Evolutionary conservation across 2,329 filamentous ascomycete genomes (phyloP), one percentile per base, ranked within the genome.

Genomic region (Alternaria longipes): DNA sequence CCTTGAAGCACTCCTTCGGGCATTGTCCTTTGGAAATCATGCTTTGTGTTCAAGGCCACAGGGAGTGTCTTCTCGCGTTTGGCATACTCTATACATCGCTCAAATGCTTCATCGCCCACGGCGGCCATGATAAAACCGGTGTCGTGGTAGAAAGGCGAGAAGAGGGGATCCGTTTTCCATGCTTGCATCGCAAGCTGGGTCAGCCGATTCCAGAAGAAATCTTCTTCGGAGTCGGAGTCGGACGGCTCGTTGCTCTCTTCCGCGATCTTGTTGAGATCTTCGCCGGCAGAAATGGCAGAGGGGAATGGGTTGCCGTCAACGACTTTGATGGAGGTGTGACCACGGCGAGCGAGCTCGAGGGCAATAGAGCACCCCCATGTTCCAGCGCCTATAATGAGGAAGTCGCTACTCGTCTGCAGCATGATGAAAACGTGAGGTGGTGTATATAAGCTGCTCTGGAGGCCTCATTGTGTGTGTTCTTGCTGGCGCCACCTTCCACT

Each of bases 311-410:
- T 75, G 0, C 78, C 76, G 61, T 84, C 83, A 6, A 85, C 72
- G 2, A 84, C 79, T 5, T 73, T 83, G 60, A 85, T 76, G 59
- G 79, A 74, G 24, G 74, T 75, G 65, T 83, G 82, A 42, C 83
- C 83, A 59, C 81, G 77, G 28, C 82, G 77, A 44, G 82, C 82
- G 9, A 85, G 75, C 61, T 84, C 78, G 18, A 84, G 76, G 5
- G 84, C 83, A 5, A 83, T 84, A 8, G 81, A 83, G 34, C 80
- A 81, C 14, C 84, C 84, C 78, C 83, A 85, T 4, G 83, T 84
- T 9, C 84, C 84, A 18, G 79, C 82, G 8, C 84, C 83, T 51
- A 85, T 69, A 38, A 85, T 82, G 22, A 85, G 69, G 41, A 79
- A 72, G 34, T 56, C 56, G 20, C 53, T 56, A 11, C 20, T 51